A percentile compares a stretch with the other conserved stretches of the same genome.
phyloP scores from a whole-genome alignment of 805 yeast species.

The Saccharomycopsis sp. region DNA sequence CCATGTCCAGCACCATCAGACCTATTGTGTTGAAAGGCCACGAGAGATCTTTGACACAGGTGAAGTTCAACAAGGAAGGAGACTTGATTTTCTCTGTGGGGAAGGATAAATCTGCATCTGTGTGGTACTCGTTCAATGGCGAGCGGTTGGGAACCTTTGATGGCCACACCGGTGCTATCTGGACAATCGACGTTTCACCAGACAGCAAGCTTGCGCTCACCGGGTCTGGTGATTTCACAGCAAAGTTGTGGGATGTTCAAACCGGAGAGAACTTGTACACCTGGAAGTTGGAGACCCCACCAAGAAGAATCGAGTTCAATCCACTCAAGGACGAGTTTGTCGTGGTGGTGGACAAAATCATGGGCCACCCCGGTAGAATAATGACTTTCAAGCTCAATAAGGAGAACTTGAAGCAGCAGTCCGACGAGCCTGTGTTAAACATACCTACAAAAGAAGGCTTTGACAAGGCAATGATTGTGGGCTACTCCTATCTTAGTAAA shows the following conservation, averaged over 20 bases:
- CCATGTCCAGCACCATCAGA: not conserved
- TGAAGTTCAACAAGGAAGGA: constrained; percentile 91
- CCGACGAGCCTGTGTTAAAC: constrained; percentile 45
- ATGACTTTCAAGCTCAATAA: constrained; percentile 53
- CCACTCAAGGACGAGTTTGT: constrained; percentile 59
- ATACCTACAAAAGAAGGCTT: constrained; percentile 54
- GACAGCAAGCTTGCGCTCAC: constrained; percentile 66
- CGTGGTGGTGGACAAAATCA: constrained; percentile 81
- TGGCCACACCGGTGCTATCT: constrained; percentile 88
- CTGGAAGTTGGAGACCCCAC: constrained; percentile 77
- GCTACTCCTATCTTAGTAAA: constrained; percentile 72
- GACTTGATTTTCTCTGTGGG: constrained; percentile 88
- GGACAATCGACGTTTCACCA: constrained; percentile 83
- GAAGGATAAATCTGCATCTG: constrained; percentile 80
- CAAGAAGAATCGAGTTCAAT: constrained; percentile 79
- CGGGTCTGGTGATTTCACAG: constrained; percentile 83
- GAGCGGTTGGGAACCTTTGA: constrained; percentile 90
- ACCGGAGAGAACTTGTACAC: constrained; percentile 69
- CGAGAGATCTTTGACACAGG: constrained; percentile 95
- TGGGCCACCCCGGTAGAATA: constrained; percentile 80
- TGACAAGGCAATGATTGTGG: constrained; percentile 69
- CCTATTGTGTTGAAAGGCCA: constrained; percentile 45
- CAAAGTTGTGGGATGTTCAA: constrained; percentile 75
- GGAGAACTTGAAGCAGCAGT: constrained; percentile 38
- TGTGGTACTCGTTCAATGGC: constrained; percentile 94